phyloP scores from a whole-genome alignment of 305 asterid genomes.

The Fraxinus paxiana region DNA sequence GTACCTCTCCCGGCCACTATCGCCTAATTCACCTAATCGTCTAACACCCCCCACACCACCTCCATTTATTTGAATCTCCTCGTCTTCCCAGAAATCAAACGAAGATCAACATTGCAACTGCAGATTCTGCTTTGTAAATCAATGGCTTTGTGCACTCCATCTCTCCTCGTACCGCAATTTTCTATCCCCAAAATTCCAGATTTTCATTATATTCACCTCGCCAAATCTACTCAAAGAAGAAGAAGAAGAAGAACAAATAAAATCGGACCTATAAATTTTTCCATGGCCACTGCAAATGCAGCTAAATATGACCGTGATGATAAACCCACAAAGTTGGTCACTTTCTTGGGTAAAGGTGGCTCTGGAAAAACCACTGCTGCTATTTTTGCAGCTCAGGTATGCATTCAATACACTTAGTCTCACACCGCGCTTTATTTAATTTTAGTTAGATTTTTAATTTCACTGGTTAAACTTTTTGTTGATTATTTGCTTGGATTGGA shows the following conservation, averaged over 20 bases:
- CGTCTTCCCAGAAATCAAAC: neutral
- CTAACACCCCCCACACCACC: neutral
- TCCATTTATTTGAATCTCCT: neutral
- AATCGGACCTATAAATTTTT: slow-evolving; percentile 28
- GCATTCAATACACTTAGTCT: neutral
- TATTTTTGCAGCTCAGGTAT: slow-evolving; percentile 87
- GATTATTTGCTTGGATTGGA: neutral
- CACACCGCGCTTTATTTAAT: neutral
- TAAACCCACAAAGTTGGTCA: slow-evolving; percentile 60
- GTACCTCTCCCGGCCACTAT: neutral
- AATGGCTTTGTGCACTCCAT: slow-evolving; percentile 36
- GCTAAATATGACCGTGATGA: slow-evolving; percentile 29
- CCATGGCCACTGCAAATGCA: slow-evolving; percentile 38
- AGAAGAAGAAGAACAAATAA: slow-evolving; percentile 22
- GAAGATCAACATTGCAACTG: slow-evolving; percentile 17
- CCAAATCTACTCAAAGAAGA: slow-evolving; percentile 14
- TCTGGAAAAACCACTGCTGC: slow-evolving; percentile 87
- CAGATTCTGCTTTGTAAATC: slow-evolving; percentile 9
- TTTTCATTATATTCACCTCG: slow-evolving; percentile 28
- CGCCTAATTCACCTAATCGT: neutral
- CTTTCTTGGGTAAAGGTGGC: slow-evolving; percentile 79
- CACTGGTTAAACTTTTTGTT: neutral
- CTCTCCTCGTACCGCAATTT: slow-evolving; percentile 24
- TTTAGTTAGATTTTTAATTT: neutral
- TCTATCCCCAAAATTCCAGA: slow-evolving; percentile 9